phyloP scores from a whole-genome alignment of 164 flowering plant species.

The Cinnamomum micranthum region DNA sequence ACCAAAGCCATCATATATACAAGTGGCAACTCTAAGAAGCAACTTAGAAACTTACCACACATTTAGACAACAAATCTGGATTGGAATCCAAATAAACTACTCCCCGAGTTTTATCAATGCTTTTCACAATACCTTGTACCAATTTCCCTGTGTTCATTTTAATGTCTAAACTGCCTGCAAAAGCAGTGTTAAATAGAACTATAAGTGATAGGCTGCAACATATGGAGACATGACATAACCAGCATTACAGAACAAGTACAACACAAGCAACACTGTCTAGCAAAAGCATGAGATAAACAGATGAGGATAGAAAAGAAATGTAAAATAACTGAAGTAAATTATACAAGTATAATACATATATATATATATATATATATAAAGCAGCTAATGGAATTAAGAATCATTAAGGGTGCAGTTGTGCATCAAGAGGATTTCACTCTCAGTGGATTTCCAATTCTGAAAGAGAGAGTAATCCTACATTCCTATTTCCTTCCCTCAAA shows the following conservation, averaged over 20 bases:
- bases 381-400: too few relatives aligned
- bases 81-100: conserved; percentile 68
- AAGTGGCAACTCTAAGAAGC: background rate
- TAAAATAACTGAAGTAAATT: too few relatives aligned
- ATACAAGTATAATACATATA: too few relatives aligned
- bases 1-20: background rate
- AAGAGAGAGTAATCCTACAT: too few relatives aligned
- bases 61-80: conserved; percentile 57
- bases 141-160: conserved; percentile 52
- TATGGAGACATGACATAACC: background rate
- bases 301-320: background rate
- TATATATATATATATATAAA: too few relatives aligned
- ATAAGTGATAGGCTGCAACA: background rate
- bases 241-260: background rate
- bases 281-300: background rate
- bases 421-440: too few relatives aligned
- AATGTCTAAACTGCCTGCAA: conserved; percentile 36
- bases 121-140: conserved; percentile 72
- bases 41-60: conserved; percentile 50
- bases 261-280: background rate
- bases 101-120: conserved; percentile 68
- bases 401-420: too few relatives aligned
- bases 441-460: too few relatives aligned
- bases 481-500: too few relatives aligned
- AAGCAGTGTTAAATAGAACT: background rate